Evolutionary conservation across 2,329 filamentous ascomycete genomes (phyloP).

Genomic region (Colletotrichum siamense): DNA sequence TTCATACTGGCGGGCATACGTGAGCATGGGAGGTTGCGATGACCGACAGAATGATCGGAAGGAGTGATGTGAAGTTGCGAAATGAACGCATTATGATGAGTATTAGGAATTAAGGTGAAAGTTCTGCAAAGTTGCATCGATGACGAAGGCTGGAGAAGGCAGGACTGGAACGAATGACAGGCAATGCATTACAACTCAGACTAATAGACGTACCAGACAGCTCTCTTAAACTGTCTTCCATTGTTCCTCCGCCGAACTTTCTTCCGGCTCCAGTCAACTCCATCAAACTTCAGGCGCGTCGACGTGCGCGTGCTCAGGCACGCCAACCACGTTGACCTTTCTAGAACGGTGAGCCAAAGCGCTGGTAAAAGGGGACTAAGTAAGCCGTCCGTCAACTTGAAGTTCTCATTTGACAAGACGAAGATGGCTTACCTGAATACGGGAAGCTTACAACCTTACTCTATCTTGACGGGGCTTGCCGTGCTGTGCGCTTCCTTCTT

Average conservation of each 20-base stretch:
- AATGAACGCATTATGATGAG: neutral
- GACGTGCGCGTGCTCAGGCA: neutral
- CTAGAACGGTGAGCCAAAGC: neutral
- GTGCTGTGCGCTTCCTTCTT: neutral
- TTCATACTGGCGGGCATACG: neutral
- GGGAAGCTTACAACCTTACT: neutral
- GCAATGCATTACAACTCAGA: neutral
- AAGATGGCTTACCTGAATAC: neutral
- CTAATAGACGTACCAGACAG: neutral
- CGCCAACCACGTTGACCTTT: neutral
- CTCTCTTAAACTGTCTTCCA: neutral
- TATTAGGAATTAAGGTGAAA: neutral
- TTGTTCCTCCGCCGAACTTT: neutral
- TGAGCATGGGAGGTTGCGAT: neutral
- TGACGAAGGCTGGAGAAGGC: neutral
- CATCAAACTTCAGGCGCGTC: neutral
- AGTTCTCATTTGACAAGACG: neutral
- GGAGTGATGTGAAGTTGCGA: neutral
- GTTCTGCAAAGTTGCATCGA: neutral
- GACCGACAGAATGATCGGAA: neutral
- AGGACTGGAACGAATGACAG: neutral
- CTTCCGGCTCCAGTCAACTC: neutral
- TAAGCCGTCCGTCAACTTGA: neutral
- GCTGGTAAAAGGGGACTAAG: neutral
- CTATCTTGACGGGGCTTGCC: neutral